These are phyloP conservation scores for Eucalyptus marginata DNA, from an alignment of 345 rosid genomes.

Conservation along the genomic window DNA sequence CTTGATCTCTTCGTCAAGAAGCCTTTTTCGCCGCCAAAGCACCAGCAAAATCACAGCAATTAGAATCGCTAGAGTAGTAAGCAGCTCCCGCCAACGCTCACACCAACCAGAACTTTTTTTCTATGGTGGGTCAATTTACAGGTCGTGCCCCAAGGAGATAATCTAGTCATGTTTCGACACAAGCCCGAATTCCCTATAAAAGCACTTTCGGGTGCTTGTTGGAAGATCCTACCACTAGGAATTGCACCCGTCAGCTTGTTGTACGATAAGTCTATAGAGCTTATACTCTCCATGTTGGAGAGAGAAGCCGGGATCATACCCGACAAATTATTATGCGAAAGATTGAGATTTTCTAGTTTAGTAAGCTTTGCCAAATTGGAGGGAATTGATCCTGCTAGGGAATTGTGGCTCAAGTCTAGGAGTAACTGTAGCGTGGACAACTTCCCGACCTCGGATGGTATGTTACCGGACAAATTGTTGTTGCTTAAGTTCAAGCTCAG, in stretches of 20 bases:
- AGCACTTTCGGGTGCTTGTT: constrained; percentile 21
- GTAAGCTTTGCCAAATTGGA: constrained; percentile 23
- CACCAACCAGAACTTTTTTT: constrained; percentile 15
- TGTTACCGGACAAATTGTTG: constrained; percentile 36
- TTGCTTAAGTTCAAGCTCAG: constrained; percentile 39
- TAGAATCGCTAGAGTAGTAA: constrained; percentile 4
- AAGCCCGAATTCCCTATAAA: constrained; percentile 41
- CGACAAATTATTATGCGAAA: constrained; percentile 41
- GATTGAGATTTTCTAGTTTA: constrained; percentile 31
- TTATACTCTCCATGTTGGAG: constrained; percentile 32
- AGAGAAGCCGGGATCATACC: constrained; percentile 33
- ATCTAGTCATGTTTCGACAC: constrained; percentile 37
- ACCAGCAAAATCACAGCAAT: not conserved
- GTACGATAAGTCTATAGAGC: constrained; percentile 35
- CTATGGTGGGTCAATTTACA: not conserved
- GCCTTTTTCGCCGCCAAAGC: not conserved
- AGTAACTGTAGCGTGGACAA: constrained; percentile 16
- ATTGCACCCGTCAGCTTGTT: constrained; percentile 37
- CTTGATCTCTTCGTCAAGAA: too few relatives aligned
- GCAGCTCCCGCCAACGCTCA: constrained; percentile 19
- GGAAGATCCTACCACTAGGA: constrained; percentile 27
- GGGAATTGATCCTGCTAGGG: constrained; percentile 41
- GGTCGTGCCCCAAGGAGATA: constrained; percentile 15
- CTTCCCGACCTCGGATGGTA: constrained; percentile 32
- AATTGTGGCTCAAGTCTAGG: constrained; percentile 58